Evolutionary conservation across 352 stramenopile species (phyloP).

Genomic region (Phytophthora quininea): DNA sequence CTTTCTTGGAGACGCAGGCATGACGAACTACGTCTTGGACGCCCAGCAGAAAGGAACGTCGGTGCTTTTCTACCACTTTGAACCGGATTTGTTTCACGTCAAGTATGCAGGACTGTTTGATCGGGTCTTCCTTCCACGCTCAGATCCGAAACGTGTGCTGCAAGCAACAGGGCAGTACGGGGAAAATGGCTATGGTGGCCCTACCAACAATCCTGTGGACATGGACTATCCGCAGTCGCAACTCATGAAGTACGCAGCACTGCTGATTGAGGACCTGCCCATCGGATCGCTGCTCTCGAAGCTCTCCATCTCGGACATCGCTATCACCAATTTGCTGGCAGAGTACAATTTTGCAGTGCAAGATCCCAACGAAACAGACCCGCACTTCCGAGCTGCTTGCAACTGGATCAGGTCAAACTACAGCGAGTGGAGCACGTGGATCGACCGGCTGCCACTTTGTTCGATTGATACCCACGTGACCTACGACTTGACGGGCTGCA

Average conservation of each 20-base stretch:
- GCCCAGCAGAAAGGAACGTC: constrained; percentile 19
- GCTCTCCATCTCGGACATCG: constrained; percentile 28
- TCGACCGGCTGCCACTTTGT: constrained; percentile 31
- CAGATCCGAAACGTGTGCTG: constrained; percentile 15
- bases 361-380: constrained; percentile 2
- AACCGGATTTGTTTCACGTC: constrained; percentile 51
- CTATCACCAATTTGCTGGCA: constrained; percentile 40
- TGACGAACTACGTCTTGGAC: constrained; percentile 15
- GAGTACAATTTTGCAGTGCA: constrained; percentile 8
- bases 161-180: constrained; percentile 33
- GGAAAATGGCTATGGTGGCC: constrained; percentile 45
- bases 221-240: constrained; percentile 42
- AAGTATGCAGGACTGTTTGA: constrained; percentile 35
- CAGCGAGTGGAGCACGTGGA: constrained; percentile 37
- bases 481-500: constrained; percentile 32
- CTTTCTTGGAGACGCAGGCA: constrained; percentile 34
- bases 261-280: constrained; percentile 16
- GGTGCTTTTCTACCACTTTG: constrained; percentile 58
- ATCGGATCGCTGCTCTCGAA: constrained; percentile 31
- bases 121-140: constrained; percentile 44
- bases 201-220: constrained; percentile 41
- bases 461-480: constrained; percentile 38
- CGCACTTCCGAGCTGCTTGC: constrained; percentile 40
- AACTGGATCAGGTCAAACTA: constrained; percentile 50
- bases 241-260: constrained; percentile 38